A percentile compares a stretch with the other conserved stretches of the same genome.
These are phyloP conservation scores for Candida nemodendra DNA, from an alignment of 805 yeast genomes.

Conservation along the genomic window DNA sequence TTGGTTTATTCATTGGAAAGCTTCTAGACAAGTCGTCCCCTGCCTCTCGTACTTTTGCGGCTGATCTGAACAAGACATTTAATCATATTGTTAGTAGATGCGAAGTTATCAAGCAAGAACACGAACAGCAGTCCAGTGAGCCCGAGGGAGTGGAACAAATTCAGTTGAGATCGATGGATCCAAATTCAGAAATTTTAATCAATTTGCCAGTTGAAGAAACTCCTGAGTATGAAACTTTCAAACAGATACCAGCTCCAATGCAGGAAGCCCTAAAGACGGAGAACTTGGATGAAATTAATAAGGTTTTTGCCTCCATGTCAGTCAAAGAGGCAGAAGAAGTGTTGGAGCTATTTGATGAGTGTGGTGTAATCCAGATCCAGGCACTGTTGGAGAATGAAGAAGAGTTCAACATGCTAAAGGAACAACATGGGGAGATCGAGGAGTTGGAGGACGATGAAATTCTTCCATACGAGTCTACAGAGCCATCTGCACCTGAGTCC, in stretches of 20 bases:
- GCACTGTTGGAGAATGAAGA: constrained; percentile 72
- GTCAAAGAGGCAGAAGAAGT: constrained; percentile 78
- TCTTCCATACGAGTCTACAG: neutral
- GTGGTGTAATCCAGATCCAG: constrained; percentile 81
- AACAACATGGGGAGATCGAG: constrained; percentile 40
- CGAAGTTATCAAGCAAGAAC: constrained; percentile 57
- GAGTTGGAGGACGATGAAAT: constrained; percentile 17
- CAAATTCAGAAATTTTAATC: constrained; percentile 70
- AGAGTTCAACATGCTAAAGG: constrained; percentile 56
- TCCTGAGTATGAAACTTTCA: constrained; percentile 53
- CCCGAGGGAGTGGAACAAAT: constrained; percentile 73
- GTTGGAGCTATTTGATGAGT: constrained; percentile 70
- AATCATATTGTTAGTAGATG: constrained; percentile 77
- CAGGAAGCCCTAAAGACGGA: constrained; percentile 73
- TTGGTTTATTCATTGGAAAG: constrained; percentile 66
- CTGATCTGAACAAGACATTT: constrained; percentile 73
- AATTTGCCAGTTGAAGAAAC: constrained; percentile 61
- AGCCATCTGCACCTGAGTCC: neutral
- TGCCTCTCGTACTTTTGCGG: constrained; percentile 65
- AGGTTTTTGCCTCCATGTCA: constrained; percentile 70
- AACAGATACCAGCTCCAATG: constrained; percentile 57
- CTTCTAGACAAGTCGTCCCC: constrained; percentile 53
- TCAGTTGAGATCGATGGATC: constrained; percentile 87
- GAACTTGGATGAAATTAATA: constrained; percentile 74
- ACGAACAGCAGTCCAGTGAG: constrained; percentile 36